Evolutionary conservation across 441 rosid genomes (phyloP), one percentile per base, ranked within the genome.

Genomic region (Geranium incanum): DNA sequence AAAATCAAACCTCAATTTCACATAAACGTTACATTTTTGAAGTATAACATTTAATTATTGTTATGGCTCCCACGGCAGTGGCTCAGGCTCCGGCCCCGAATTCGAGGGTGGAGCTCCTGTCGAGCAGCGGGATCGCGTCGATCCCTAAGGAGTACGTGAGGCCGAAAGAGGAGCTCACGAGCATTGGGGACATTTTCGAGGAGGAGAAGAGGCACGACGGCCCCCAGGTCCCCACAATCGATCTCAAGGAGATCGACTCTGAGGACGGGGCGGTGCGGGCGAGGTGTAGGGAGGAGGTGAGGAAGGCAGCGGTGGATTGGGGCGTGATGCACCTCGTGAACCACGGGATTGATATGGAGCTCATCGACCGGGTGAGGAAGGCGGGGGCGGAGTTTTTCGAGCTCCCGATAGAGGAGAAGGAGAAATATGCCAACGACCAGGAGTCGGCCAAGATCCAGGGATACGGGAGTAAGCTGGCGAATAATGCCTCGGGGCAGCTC

Each of bases 251-350:
- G 48, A 85, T 93, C 1, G 87, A 84, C 45, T 85, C 90, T 0
- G 85, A 85, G 11, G 92, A 90, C 69, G 6, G 11, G 28, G 71
- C 6, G 1, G 80, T 79, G 0, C 84, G 93, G 0, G 83, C 81
- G 70, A 87, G 71, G 66, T 89, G 95, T 74, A 62, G 83, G 0
- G 84, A 81, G 28, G 74, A 83, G 52, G 82, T 94, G 8, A 81
- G 83, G 45, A 77, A 72, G 43, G 97, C 95, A 0, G 85, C 98
- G 5, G 69, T 37, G 66, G 91, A 86, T 0, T 94, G 95, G 97
- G 97, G 97, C 0, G 99, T 94, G 52, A 90, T 92, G 97, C 97
- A 94, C 82, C 79, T 90, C 6, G 83, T 92, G 57, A 92, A 90
- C 85, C 97, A 94, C 67, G 97, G 99, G 0, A 79, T 94, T 72